Base-by-base conservation (phyloP, 1,284 basidiomycete genomes). In the Microbotryomycetes sp. region DNA sequence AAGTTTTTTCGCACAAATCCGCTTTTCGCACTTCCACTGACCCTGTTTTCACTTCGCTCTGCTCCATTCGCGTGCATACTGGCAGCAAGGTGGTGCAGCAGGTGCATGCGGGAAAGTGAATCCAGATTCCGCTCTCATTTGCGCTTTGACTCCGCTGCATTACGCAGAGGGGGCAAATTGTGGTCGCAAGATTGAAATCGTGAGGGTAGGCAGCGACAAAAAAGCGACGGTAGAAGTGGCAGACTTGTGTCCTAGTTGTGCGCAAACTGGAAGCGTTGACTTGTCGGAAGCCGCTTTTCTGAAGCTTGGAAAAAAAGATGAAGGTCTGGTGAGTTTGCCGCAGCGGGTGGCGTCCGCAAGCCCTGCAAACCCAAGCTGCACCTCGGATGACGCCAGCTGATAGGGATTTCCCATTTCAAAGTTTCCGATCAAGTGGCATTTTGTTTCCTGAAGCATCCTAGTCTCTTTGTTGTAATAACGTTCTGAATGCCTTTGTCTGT, bases 211-310 rank as follows among this genome's bases (percentile, higher is more conserved):
- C 3, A 84, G 83, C 75, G 79, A 80, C 64, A 80, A 82, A 74
- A 75, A 74, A n/a, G 82, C 87, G 60, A 79, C 75, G 3, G 89
- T 85, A 60, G 80, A 77, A 28, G 79, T 92, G 64, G 86, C 81
- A 22, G 90, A 93, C 71, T 84, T 81, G 30, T 92, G 90, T 81
- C 89, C 54, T 4, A 31, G 42, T 16, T 56, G 54, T 36, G 54
- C 46, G 6, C 48, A 45, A 1, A 25, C 25, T 0, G 55, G 59
- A 4, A 59, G 32, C 16, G 28, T 56, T 72, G 92, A 96, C 74
- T 81, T 96, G 63, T 91, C 88, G 19, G 67, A 74, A n/a, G 83
- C 72, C 56, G 86, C 89, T 30, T 96, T 94, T 82, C 57, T 77
- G 50, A 69, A 73, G 22, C 81, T 92, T 60, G 84, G 54, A 5